Conservation (phyloP, 176 grass and related monocot genomes). For the Eleusine indica region DNA sequence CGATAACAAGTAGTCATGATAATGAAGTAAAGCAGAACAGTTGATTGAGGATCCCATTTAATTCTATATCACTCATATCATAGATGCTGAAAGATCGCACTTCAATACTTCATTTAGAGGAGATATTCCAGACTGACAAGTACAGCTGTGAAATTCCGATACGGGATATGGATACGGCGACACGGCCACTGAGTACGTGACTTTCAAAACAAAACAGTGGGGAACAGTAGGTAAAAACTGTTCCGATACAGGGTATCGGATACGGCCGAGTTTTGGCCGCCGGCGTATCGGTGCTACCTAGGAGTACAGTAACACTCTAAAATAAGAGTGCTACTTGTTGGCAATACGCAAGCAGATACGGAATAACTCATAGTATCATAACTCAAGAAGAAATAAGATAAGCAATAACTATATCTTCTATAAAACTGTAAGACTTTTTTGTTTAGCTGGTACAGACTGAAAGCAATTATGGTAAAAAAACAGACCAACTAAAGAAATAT, state of each 20-base stretch:
- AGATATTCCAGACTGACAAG: neutral
- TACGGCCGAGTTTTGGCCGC: too few species aligned
- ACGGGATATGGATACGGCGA: too few species aligned
- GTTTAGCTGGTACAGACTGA: conserved; percentile 20
- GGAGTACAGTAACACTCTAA: neutral
- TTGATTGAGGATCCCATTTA: neutral
- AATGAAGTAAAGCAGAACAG: neutral
- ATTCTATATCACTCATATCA: neutral
- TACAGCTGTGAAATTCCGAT: too few species aligned
- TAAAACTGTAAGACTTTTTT: neutral
- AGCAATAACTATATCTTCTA: conserved; percentile 21
- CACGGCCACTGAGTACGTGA: too few species aligned
- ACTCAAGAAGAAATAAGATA: conserved; percentile 17
- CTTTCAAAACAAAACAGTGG: too few species aligned
- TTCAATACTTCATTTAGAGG: neutral
- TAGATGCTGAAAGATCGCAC: neutral
- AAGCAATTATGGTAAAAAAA: conserved; percentile 22
- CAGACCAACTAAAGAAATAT: conserved; percentile 30
- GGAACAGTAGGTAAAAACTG: too few species aligned
- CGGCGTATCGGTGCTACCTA: too few species aligned
- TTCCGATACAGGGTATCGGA: too few species aligned
- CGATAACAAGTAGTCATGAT: conserved; percentile 10
- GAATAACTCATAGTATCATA: neutral
- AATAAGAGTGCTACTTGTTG: neutral
- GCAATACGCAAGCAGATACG: neutral